Evolutionary conservation across 2,329 filamentous ascomycete genomes (phyloP).

Genomic region (Phyllosticta citribraziliensis): DNA sequence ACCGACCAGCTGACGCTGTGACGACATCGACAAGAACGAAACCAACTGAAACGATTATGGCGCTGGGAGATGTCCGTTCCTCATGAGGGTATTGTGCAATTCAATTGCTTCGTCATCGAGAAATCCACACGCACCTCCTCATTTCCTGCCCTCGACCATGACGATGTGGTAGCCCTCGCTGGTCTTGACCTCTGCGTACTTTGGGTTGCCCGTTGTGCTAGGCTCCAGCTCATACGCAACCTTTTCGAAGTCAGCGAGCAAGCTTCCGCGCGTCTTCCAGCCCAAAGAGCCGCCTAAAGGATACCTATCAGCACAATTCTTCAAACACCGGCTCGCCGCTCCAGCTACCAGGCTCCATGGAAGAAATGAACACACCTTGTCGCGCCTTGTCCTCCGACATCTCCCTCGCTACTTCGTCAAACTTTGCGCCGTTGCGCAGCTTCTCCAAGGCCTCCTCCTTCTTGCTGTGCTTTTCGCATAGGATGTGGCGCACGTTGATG

Average conservation of each 20-base stretch:
- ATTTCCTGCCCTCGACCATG: slow-evolving; percentile 63
- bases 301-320: neutral
- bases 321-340: neutral
- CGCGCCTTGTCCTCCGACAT: slow-evolving; percentile 71
- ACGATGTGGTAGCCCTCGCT: slow-evolving; percentile 70
- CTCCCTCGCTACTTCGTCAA: slow-evolving; percentile 63
- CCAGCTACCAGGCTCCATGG: too few relatives aligned
- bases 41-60: too few relatives aligned
- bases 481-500: slow-evolving; percentile 67
- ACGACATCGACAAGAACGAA: too few relatives aligned
- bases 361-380: slow-evolving; percentile 33
- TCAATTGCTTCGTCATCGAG: too few relatives aligned
- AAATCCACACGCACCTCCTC: neutral
- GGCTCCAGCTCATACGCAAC: slow-evolving; percentile 60
- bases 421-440: slow-evolving; percentile 56
- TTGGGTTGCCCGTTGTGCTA: slow-evolving; percentile 55
- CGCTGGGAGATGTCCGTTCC: neutral
- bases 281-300: slow-evolving; percentile 57
- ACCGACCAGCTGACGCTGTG: too few relatives aligned
- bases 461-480: slow-evolving; percentile 68
- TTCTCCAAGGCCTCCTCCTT: slow-evolving; percentile 67
- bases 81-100: too few relatives aligned
- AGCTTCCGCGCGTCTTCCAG: slow-evolving; percentile 59
- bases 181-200: slow-evolving; percentile 62
- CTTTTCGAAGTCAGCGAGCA: slow-evolving; percentile 61